phyloP scores from a whole-genome alignment of 2,329 filamentous ascomycete genomes.

The Aureobasidium sp. region DNA sequence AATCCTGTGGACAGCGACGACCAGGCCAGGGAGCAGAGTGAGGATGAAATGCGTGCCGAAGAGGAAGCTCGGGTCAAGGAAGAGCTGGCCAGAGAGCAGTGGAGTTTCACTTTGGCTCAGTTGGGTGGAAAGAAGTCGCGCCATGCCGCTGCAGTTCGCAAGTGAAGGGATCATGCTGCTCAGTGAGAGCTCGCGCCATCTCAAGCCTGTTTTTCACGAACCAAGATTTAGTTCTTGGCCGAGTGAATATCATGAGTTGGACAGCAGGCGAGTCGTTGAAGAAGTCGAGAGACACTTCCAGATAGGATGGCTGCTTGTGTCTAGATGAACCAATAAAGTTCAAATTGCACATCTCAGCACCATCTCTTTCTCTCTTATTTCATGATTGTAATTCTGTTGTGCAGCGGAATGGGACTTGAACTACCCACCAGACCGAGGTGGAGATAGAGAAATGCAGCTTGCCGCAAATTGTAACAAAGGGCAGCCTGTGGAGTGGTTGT shows the following conservation, averaged over 20 bases:
- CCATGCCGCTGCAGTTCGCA: neutral
- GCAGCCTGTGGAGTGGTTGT: neutral
- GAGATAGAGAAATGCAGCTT: neutral
- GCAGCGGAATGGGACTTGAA: too few species aligned
- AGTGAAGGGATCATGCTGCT: neutral
- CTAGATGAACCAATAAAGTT: too few species aligned
- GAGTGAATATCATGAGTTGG: too few species aligned
- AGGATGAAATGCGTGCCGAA: neutral
- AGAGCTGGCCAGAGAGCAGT: neutral
- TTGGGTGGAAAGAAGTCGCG: neutral
- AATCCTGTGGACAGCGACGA: neutral
- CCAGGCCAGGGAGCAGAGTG: neutral
- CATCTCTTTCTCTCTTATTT: neutral
- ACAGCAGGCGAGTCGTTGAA: too few species aligned
- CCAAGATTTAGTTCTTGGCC: too few species aligned
- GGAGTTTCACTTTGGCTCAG: neutral
- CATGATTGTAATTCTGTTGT: neutral
- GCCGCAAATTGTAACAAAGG: slow-evolving; percentile 3
- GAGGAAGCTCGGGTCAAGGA: neutral
- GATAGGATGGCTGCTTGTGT: neutral
- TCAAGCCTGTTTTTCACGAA: too few species aligned
- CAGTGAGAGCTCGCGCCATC: neutral
- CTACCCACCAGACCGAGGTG: too few species aligned
- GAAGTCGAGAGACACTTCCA: neutral
- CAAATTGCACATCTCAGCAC: neutral